phyloP scores from a whole-genome alignment of 345 rosid genomes.

The Arabis alpina region DNA sequence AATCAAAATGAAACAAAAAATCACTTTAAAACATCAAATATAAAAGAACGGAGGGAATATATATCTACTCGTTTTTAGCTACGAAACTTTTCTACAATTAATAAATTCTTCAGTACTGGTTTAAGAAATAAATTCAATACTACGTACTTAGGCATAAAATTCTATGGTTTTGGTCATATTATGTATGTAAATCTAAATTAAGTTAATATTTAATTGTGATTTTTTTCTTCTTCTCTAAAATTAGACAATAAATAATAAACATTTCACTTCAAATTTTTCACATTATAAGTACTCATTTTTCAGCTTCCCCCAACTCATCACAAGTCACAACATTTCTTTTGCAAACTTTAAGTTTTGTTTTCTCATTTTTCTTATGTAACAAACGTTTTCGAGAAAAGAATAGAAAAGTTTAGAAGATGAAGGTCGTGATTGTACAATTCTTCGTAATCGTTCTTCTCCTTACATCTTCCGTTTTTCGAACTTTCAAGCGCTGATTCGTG shows the following conservation, averaged over 20 bases:
- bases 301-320: neutral
- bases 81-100: neutral
- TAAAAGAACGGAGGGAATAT: too few species aligned
- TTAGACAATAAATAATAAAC: neutral
- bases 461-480: conserved; percentile 49
- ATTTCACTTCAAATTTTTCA: neutral
- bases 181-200: neutral
- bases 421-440: conserved; percentile 24
- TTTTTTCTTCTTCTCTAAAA: neutral
- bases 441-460: conserved; percentile 50
- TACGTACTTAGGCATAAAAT: neutral
- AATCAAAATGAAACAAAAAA: too few species aligned
- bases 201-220: neutral
- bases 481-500: conserved; percentile 54
- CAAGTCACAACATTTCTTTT: neutral
- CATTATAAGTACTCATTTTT: conserved; percentile 23
- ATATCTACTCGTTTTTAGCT: too few species aligned
- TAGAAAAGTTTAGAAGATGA: conserved; percentile 30
- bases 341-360: neutral
- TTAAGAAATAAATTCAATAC: neutral
- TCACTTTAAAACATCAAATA: neutral
- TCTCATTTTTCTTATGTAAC: neutral
- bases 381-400: neutral
- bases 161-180: neutral
- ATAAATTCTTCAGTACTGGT: neutral